phyloP scores from a whole-genome alignment of 495 filamentous ascomycete genomes.

The Xeromyces bisporus region DNA sequence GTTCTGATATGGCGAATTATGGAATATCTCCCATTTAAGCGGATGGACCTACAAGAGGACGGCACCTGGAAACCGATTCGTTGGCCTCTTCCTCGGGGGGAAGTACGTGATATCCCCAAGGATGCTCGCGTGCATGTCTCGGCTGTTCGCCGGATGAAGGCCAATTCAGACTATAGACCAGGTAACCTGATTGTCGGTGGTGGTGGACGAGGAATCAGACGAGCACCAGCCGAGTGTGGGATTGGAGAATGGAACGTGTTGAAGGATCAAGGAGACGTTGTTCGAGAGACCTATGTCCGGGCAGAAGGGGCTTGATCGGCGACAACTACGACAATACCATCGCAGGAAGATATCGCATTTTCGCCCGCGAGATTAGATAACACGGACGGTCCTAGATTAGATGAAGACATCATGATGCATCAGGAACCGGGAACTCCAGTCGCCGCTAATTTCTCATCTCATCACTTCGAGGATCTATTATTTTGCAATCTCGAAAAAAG shows the following conservation, averaged over 20 bases:
- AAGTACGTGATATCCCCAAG: conserved; percentile 63
- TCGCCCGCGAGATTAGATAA: too few relatives aligned
- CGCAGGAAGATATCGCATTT: too few relatives aligned
- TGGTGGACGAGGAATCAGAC: conserved; percentile 51
- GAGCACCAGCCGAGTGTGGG: conserved; percentile 42
- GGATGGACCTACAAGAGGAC: conserved; percentile 61
- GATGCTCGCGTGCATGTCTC: conserved; percentile 55
- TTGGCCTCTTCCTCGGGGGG: conserved; percentile 66
- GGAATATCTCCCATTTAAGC: conserved; percentile 71
- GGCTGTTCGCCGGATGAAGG: conserved; percentile 56
- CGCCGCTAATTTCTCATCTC: too few relatives aligned
- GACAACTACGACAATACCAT: too few relatives aligned
- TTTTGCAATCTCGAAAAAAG: too few relatives aligned
- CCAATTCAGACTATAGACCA: conserved; percentile 48
- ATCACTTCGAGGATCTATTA: too few relatives aligned
- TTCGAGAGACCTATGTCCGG: conserved; percentile 46
- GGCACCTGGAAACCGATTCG: conserved; percentile 68
- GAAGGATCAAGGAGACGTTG: conserved; percentile 41
- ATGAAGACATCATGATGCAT: too few relatives aligned
- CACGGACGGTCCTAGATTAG: too few relatives aligned
- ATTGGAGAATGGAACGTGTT: conserved; percentile 62
- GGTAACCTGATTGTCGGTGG: conserved; percentile 72
- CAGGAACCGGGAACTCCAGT: too few relatives aligned
- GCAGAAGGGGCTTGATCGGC: too few relatives aligned
- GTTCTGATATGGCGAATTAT: conserved; percentile 66